These are phyloP conservation scores for Alternaria longipes DNA, from an alignment of 2,329 filamentous ascomycete species.

Conservation along the genomic window DNA sequence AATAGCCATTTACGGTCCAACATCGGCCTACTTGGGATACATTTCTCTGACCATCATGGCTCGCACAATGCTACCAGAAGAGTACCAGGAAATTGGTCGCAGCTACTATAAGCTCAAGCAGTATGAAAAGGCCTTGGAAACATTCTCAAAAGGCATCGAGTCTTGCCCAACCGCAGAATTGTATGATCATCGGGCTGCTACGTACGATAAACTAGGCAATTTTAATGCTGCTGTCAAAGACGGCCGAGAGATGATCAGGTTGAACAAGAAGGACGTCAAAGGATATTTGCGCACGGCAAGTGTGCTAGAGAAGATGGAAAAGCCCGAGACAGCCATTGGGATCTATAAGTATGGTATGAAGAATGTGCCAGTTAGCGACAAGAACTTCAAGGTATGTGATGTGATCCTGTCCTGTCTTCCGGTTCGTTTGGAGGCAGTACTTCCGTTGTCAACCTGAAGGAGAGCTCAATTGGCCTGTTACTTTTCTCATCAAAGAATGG, in stretches of 20 bases:
- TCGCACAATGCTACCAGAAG: conserved; percentile 43
- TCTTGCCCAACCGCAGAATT: conserved; percentile 47
- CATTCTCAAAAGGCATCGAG: conserved; percentile 47
- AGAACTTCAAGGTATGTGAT: conserved; percentile 41
- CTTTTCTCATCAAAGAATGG: neutral
- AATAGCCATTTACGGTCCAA: neutral
- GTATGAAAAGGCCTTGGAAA: conserved; percentile 46
- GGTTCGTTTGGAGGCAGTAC: neutral
- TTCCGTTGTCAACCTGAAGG: neutral
- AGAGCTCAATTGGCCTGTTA: neutral
- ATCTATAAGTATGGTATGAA: conserved; percentile 68
- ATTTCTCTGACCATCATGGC: conserved; percentile 30
- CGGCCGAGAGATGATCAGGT: conserved; percentile 65
- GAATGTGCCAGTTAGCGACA: conserved; percentile 54
- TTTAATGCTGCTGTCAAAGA: conserved; percentile 63
- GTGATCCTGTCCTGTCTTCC: neutral
- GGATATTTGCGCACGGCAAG: conserved; percentile 67
- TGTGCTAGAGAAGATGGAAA: conserved; percentile 59
- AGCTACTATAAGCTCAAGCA: conserved; percentile 49
- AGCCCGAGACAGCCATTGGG: conserved; percentile 62
- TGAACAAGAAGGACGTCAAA: conserved; percentile 60
- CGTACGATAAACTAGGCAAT: conserved; percentile 62
- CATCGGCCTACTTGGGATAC: neutral
- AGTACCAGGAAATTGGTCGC: conserved; percentile 48
- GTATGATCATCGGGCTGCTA: conserved; percentile 65